phyloP scores from a whole-genome alignment of 2,329 filamentous ascomycete species.

The Trichoderma sp. region DNA sequence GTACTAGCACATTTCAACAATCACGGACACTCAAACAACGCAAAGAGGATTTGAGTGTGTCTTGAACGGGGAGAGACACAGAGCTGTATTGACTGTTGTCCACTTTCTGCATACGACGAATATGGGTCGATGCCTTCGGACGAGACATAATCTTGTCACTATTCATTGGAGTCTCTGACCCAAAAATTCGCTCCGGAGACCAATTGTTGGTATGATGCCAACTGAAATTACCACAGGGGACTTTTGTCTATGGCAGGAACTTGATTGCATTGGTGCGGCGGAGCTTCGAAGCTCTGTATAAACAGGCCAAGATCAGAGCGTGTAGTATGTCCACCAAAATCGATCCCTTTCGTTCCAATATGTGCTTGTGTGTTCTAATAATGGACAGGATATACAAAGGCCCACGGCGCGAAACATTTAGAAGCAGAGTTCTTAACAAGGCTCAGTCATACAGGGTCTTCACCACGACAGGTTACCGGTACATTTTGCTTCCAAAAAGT shows the following conservation, averaged over 20 bases:
- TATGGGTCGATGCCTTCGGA: background rate
- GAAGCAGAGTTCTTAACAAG: background rate
- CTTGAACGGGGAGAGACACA: background rate
- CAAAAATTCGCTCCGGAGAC: background rate
- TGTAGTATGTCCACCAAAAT: background rate
- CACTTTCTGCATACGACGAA: background rate
- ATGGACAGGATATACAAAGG: background rate
- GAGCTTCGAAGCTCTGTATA: background rate
- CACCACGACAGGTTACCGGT: background rate
- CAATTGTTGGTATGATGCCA: background rate
- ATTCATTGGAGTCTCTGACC: background rate
- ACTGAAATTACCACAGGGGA: background rate
- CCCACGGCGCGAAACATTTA: background rate
- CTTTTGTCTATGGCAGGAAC: too few relatives aligned
- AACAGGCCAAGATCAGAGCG: background rate
- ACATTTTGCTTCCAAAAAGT: background rate
- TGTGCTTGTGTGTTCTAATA: background rate
- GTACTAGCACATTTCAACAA: background rate
- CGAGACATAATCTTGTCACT: background rate
- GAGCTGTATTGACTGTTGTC: background rate
- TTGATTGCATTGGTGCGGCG: too few relatives aligned
- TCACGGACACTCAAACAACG: background rate
- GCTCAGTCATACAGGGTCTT: background rate
- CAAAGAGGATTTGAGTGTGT: background rate
- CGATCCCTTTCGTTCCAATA: background rate